phyloP scores from a whole-genome alignment of 208 protist species.

The Zelonia costaricensis region DNA sequence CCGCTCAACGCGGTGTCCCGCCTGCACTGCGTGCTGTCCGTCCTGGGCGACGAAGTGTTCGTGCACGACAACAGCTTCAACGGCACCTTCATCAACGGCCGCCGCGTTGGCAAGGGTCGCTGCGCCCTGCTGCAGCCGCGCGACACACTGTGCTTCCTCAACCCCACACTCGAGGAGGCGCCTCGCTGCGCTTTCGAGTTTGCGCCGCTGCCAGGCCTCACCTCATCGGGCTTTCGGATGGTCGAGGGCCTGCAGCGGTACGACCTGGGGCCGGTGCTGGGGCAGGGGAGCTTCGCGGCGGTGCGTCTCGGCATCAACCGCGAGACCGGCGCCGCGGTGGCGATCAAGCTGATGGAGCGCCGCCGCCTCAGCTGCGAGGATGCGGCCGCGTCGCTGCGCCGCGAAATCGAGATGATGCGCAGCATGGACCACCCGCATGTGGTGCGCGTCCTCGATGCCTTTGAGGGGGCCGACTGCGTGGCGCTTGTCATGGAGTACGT shows the following conservation, averaged over 20 bases:
- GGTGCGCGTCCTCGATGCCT: conserved; percentile 59
- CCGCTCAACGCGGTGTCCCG: conserved; percentile 31
- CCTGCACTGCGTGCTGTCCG: conserved; percentile 57
- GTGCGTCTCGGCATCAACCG: conserved; percentile 51
- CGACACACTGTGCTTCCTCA: conserved; percentile 59
- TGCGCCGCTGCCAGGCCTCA: conserved; percentile 5
- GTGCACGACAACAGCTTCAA: conserved; percentile 73
- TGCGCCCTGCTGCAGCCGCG: conserved; percentile 32
- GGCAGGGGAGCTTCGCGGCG: conserved; percentile 61
- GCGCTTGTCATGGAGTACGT: conserved; percentile 86
- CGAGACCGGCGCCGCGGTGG: conserved; percentile 36
- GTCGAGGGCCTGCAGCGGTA: conserved; percentile 36
- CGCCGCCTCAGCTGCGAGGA: conserved; percentile 33
- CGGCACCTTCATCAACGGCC: conserved; percentile 78
- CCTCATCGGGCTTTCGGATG: not conserved
- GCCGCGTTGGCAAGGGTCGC: conserved; percentile 38
- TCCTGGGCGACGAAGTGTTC: conserved; percentile 54
- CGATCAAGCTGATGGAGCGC: conserved; percentile 83
- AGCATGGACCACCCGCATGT: conserved; percentile 73
- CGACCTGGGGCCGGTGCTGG: conserved; percentile 48
- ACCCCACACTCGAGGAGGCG: conserved; percentile 44
- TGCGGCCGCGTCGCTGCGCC: conserved; percentile 44
- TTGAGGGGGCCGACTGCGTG: conserved; percentile 40
- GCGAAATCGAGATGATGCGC: conserved; percentile 70
- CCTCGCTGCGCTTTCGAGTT: conserved; percentile 39